phyloP scores from a whole-genome alignment of 768 basidiomycete genomes.

The Hygrocybe coccinea region DNA sequence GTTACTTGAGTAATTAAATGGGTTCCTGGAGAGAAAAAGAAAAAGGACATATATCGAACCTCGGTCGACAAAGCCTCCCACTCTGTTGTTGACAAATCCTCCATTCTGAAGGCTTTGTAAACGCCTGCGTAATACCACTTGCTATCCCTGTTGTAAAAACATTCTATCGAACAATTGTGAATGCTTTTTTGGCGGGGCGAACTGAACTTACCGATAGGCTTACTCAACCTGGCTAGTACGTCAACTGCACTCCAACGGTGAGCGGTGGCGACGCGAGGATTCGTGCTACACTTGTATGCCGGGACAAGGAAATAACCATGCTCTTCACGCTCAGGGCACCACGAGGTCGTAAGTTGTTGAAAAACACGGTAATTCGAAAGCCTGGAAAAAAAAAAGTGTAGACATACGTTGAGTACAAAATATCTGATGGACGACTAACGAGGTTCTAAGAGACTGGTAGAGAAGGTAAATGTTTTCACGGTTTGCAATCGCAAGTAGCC shows the following conservation, averaged over 20 bases:
- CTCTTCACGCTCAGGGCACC: constrained; percentile 80
- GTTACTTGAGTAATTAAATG: constrained; percentile 5
- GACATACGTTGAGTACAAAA: background rate
- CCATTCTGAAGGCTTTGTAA: constrained; percentile 62
- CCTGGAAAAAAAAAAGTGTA: constrained; percentile 31
- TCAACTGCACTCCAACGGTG: constrained; percentile 72
- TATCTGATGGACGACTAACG: constrained; percentile 37
- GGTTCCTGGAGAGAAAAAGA: background rate
- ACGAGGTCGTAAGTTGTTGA: constrained; percentile 61
- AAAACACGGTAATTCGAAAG: constrained; percentile 64
- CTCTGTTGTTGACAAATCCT: constrained; percentile 60
- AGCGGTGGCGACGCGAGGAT: constrained; percentile 69
- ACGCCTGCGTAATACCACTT: constrained; percentile 83
- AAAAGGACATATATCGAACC: constrained; percentile 34
- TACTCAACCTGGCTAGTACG: constrained; percentile 51
- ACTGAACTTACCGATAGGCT: constrained; percentile 51
- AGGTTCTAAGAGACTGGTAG: constrained; percentile 48
- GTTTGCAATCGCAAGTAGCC: background rate
- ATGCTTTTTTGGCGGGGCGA: background rate
- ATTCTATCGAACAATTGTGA: constrained; percentile 43
- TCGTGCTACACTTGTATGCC: constrained; percentile 72
- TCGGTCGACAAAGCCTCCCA: constrained; percentile 64
- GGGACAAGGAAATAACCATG: constrained; percentile 76
- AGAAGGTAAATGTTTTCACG: background rate
- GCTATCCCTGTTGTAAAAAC: constrained; percentile 76